These are phyloP conservation scores for Trichoderma gracile DNA, from an alignment of 2,329 filamentous ascomycete species.

Conservation along the genomic window DNA sequence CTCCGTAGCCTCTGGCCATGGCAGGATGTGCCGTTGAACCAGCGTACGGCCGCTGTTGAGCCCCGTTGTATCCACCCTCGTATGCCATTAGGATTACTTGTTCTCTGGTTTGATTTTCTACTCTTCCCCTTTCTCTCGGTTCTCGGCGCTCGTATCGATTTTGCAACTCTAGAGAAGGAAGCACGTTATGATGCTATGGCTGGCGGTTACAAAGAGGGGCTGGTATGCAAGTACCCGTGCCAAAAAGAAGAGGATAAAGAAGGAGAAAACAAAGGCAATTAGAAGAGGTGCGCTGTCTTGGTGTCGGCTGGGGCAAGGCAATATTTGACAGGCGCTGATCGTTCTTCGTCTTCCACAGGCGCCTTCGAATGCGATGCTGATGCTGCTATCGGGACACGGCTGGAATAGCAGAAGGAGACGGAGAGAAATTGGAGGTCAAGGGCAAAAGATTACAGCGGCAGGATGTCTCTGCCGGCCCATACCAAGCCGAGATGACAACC, in stretches of 20 bases:
- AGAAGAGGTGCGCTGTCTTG: not conserved
- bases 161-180: not conserved
- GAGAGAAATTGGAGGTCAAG: not conserved
- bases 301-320: not conserved
- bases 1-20: conserved; percentile 41
- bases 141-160: not conserved
- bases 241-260: not conserved
- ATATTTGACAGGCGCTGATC: not conserved
- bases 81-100: conserved; percentile 49
- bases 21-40: conserved; percentile 48
- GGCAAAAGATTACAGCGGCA: not conserved
- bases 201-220: not conserved
- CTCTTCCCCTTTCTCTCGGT: not conserved
- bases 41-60: conserved; percentile 51
- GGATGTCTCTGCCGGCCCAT: not conserved
- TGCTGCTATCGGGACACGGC: not conserved
- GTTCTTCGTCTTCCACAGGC: not conserved
- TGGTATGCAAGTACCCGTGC: not conserved
- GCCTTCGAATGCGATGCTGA: not conserved
- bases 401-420: not conserved
- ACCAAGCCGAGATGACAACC: not conserved
- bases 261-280: not conserved
- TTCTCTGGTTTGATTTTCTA: not conserved
- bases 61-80: conserved; percentile 47
- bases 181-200: not conserved